Percentiles rank a stretch among this genome's conserved stretches.
Evolutionary conservation across 2,329 filamentous ascomycete genomes (phyloP).

Genomic region (Lasiodiplodia citricola): DNA sequence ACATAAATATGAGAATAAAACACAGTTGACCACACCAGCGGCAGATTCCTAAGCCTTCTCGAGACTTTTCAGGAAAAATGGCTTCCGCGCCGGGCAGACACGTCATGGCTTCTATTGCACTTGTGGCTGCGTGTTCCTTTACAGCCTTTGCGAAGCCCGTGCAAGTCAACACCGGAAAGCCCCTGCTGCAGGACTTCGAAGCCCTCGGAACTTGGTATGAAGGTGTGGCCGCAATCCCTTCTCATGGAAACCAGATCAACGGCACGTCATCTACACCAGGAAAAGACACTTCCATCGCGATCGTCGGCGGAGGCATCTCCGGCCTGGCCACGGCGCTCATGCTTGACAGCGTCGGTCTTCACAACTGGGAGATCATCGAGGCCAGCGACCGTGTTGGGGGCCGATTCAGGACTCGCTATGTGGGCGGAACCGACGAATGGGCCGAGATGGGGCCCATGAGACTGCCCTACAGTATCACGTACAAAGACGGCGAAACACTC

Average conservation of each 20-base stretch:
- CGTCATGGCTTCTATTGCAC: neutral
- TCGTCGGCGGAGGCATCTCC: slow-evolving; percentile 25
- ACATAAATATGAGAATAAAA: neutral
- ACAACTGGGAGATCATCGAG: slow-evolving; percentile 22
- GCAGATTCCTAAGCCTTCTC: neutral
- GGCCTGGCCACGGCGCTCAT: slow-evolving; percentile 26
- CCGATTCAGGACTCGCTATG: slow-evolving; percentile 12
- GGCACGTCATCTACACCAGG: neutral
- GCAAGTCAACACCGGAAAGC: neutral
- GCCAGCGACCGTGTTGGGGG: slow-evolving; percentile 9
- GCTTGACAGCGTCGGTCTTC: slow-evolving; percentile 13
- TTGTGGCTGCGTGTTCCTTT: neutral
- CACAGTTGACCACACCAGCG: neutral
- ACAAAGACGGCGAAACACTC: slow-evolving; percentile 14
- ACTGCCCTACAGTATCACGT: slow-evolving; percentile 5
- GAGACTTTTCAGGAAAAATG: neutral
- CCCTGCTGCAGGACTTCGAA: slow-evolving; percentile 26
- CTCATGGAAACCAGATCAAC: no score
- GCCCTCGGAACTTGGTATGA: slow-evolving; percentile 26
- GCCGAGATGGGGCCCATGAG: slow-evolving; percentile 19
- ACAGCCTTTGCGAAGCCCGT: neutral
- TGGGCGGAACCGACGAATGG: slow-evolving; percentile 12
- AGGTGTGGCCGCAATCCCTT: slow-evolving; percentile 3
- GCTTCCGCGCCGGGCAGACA: neutral
- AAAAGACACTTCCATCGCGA: slow-evolving; percentile 17